Evolutionary conservation across 176 grass and related monocot genomes (phyloP).

Genomic region (Eleusine coracana): DNA sequence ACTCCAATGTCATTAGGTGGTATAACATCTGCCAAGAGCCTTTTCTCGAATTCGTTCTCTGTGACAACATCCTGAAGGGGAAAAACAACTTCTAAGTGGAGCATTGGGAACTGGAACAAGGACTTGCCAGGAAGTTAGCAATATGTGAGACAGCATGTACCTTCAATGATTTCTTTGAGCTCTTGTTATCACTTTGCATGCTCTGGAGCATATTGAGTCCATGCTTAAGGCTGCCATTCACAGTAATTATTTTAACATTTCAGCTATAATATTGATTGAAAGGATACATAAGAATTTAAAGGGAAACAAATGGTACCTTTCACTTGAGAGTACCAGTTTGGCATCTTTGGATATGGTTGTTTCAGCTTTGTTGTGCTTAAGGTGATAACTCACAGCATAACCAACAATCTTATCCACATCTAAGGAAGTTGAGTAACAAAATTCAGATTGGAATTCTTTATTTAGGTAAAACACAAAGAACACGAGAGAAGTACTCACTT

Average conservation of each 20-base stretch:
- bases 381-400: conserved; percentile 91
- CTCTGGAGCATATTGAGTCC: conserved; percentile 89
- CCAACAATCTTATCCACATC: conserved; percentile 96
- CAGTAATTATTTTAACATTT: conserved; percentile 24
- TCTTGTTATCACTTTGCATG: conserved; percentile 94
- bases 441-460: conserved; percentile 4
- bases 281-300: background rate
- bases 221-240: conserved; percentile 76
- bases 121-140: conserved; percentile 26
- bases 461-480: conserved; percentile 8
- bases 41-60: conserved; percentile 99
- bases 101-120: background rate
- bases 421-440: conserved; percentile 53
- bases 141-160: conserved; percentile 43
- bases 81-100: conserved; percentile 30
- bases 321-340: conserved; percentile 65
- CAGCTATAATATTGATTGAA: conserved; percentile 22
- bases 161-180: conserved; percentile 95
- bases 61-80: conserved; percentile 84
- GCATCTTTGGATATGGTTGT: conserved; percentile 75
- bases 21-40: conserved; percentile 93
- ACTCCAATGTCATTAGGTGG: conserved; percentile 97
- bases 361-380: conserved; percentile 70
- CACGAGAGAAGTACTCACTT: conserved; percentile 73
- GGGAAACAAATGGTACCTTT: conserved; percentile 52